Evolutionary conservation across 495 filamentous ascomycete genomes (phyloP).

Genomic region (Hyphodiscus hymeniophilus): DNA sequence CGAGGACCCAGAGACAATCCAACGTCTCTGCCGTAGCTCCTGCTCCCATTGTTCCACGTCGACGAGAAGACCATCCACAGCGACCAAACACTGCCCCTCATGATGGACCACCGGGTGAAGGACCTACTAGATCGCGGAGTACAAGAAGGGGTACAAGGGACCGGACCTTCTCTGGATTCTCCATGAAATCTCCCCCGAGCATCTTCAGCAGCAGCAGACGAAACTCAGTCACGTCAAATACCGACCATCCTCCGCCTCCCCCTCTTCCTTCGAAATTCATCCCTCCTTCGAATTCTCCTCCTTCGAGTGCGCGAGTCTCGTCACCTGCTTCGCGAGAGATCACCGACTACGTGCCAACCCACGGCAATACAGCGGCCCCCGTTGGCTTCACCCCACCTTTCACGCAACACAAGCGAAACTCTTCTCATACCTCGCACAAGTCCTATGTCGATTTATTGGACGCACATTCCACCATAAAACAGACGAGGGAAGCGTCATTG

Average conservation of each 20-base stretch:
- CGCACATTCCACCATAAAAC: slow-evolving; percentile 38
- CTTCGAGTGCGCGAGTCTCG: too few species aligned
- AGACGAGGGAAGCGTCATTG: slow-evolving; percentile 23
- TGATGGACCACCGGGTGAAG: slow-evolving; percentile 10
- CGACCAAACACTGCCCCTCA: slow-evolving; percentile 16
- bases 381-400: slow-evolving; percentile 7
- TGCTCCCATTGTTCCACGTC: slow-evolving; percentile 7
- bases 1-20: slow-evolving; percentile 6
- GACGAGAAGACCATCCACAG: slow-evolving; percentile 1
- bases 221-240: slow-evolving; percentile 5
- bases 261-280: background rate
- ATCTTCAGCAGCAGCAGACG: slow-evolving; percentile 6
- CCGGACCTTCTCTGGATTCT: slow-evolving; percentile 17
- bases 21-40: background rate
- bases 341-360: background rate
- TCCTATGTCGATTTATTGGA: slow-evolving; percentile 40
- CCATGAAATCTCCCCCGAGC: slow-evolving; percentile 15
- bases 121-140: background rate
- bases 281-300: background rate
- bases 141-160: slow-evolving; percentile 1
- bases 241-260: background rate
- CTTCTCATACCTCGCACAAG: slow-evolving; percentile 10
- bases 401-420: slow-evolving; percentile 10
- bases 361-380: background rate
- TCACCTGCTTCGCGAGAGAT: too few species aligned